Conservation (phyloP, 2,329 filamentous ascomycete genomes). For the Pseudofabraea citricarpa region DNA sequence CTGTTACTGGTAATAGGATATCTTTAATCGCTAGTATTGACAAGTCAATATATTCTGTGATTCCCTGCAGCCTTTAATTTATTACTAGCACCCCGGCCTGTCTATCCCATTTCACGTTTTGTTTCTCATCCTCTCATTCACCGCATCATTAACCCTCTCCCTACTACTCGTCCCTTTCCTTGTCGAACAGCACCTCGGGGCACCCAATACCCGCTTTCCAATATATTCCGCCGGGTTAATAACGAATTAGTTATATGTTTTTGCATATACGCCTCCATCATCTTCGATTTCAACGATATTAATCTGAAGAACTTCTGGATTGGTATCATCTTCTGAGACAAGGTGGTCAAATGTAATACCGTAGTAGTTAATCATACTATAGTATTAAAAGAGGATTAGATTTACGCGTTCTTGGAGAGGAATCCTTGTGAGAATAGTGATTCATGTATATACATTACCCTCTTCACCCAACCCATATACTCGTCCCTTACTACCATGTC, state of each 20-base stretch:
- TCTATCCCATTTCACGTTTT: background rate
- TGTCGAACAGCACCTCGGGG: slow-evolving; percentile 36
- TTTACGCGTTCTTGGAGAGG: background rate
- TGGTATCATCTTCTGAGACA: slow-evolving; percentile 28
- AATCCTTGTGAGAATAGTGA: slow-evolving; percentile 2
- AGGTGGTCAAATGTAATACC: slow-evolving; percentile 37
- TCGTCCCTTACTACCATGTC: slow-evolving; percentile 11
- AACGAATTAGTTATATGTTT: slow-evolving; percentile 27
- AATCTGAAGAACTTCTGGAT: slow-evolving; percentile 37
- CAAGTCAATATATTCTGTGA: no score
- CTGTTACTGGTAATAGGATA: no score
- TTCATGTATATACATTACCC: slow-evolving; percentile 1
- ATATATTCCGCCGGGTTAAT: slow-evolving; percentile 32
- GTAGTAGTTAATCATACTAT: slow-evolving; percentile 28
- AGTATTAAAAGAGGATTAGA: background rate
- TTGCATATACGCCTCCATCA: slow-evolving; percentile 30
- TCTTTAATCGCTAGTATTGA: no score
- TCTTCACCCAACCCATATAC: slow-evolving; percentile 9
- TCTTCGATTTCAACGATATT: slow-evolving; percentile 37
- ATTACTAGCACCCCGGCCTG: background rate
- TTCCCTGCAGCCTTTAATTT: background rate
- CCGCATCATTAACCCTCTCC: slow-evolving; percentile 27
- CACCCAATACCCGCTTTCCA: slow-evolving; percentile 35
- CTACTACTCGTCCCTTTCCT: slow-evolving; percentile 32
- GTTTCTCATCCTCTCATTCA: slow-evolving; percentile 13